Evolutionary conservation across 257 asterid species (phyloP).

Genomic region (Solanum lycopersicoides): DNA sequence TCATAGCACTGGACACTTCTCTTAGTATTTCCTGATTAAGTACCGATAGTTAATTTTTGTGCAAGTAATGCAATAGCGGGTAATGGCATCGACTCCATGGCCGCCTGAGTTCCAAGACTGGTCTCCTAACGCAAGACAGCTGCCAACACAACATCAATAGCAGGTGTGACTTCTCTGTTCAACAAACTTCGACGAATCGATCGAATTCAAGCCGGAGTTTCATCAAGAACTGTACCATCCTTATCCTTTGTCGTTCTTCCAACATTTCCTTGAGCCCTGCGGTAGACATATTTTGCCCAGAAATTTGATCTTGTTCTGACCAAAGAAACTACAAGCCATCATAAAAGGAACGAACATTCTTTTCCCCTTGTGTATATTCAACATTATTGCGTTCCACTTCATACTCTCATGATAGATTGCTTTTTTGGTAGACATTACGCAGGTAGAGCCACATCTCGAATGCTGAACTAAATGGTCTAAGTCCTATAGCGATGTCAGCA

Average conservation of each 20-base stretch:
- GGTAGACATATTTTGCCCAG: neutral
- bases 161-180: too few relatives aligned
- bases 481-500: too few relatives aligned
- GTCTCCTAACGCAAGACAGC: neutral
- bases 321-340: neutral
- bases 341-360: too few relatives aligned
- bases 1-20: neutral
- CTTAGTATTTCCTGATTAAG: neutral
- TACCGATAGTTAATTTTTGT: too few relatives aligned
- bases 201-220: neutral
- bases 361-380: neutral
- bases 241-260: too few relatives aligned
- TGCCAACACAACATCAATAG: neutral
- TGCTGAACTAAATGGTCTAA: too few relatives aligned
- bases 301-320: neutral
- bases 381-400: neutral
- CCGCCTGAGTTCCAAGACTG: neutral
- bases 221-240: neutral
- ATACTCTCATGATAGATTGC: too few relatives aligned
- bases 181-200: too few relatives aligned
- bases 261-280: neutral
- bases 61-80: neutral
- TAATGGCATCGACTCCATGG: neutral
- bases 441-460: too few relatives aligned
- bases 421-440: neutral